Conservation (phyloP, 345 rosid species). For the Eucalyptus leucophloia region DNA sequence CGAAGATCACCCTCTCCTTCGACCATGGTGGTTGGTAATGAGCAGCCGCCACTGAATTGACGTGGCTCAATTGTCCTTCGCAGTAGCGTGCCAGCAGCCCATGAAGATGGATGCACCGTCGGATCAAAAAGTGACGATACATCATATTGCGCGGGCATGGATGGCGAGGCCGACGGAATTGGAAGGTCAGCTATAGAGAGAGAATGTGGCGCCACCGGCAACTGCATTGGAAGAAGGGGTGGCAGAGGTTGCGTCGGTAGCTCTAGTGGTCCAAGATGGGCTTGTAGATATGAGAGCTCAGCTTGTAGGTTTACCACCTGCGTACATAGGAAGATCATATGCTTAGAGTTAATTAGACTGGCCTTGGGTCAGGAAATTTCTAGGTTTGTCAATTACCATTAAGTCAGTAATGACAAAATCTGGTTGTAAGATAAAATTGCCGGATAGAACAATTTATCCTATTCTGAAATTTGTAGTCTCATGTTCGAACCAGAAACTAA, state of each 20-base stretch:
- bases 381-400: neutral
- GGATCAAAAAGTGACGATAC: slow-evolving; percentile 57
- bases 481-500: neutral
- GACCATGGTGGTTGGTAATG: slow-evolving; percentile 6
- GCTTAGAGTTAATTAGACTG: neutral
- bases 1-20: slow-evolving; percentile 39
- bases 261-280: slow-evolving; percentile 48
- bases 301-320: slow-evolving; percentile 76
- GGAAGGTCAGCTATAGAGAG: slow-evolving; percentile 17
- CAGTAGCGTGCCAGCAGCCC: slow-evolving; percentile 16
- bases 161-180: slow-evolving; percentile 31
- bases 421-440: neutral
- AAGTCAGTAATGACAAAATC: neutral
- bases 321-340: neutral
- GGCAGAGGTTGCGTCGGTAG: slow-evolving; percentile 34
- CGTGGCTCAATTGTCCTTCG: slow-evolving; percentile 51
- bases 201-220: slow-evolving; percentile 7
- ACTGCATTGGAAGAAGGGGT: slow-evolving; percentile 4
- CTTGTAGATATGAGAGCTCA: slow-evolving; percentile 62
- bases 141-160: slow-evolving; percentile 39
- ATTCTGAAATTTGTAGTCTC: neutral
- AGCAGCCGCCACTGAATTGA: slow-evolving; percentile 19
- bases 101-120: slow-evolving; percentile 31
- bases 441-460: neutral
- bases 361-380: neutral